Evolutionary conservation across 78 protist genomes (phyloP), one percentile per base, ranked within the genome.

Genomic region (Cavenderia fasciculata): DNA sequence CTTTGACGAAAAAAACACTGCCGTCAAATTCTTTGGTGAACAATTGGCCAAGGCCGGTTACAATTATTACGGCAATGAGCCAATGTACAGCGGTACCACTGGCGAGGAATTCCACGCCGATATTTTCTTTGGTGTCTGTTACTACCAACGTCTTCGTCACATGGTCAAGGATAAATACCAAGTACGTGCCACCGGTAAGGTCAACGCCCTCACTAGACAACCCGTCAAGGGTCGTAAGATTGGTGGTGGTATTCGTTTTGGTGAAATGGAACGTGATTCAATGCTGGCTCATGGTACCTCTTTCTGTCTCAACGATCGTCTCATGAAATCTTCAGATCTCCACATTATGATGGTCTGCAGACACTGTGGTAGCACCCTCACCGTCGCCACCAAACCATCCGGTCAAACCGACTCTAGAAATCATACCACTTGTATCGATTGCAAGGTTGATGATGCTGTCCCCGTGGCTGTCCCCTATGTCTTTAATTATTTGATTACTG

Each of bases 181-280:
- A 61, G 99, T 98, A n/a, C 86, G 99, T 11, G 31, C 98, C 23
- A 70, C 76, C 0, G 99, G 99, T n/a, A 97, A 96, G 23, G 87
- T 97, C 23, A 75, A 98, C 88, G 7, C 23, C 2, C 31, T 93
- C 33, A 98, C 99, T 7, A 92, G 79, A 23, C 99, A 99, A 95
- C 99, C 99, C 14, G 77, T 99, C 82, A 97, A 99, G 90, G 99
- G 94, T 19, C 62, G 95, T 31, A 86, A 95, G 33, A 75, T 78
- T 21, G 88, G 88, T 59, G 88, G 88, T 70, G 88, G 99, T 46
- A 96, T 99, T 36, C 99, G 99, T n/a, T 96, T 99, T 8, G 99
- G 99, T 21, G 99, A 99, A 85, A 99, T 99, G 99, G 99, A 99
- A 87, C 98, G 99, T 33, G 99, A 99, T 40, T 84, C 98, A 4